Conservation (phyloP, 2,329 filamentous ascomycete genomes). For the Pyrenophora teres region DNA sequence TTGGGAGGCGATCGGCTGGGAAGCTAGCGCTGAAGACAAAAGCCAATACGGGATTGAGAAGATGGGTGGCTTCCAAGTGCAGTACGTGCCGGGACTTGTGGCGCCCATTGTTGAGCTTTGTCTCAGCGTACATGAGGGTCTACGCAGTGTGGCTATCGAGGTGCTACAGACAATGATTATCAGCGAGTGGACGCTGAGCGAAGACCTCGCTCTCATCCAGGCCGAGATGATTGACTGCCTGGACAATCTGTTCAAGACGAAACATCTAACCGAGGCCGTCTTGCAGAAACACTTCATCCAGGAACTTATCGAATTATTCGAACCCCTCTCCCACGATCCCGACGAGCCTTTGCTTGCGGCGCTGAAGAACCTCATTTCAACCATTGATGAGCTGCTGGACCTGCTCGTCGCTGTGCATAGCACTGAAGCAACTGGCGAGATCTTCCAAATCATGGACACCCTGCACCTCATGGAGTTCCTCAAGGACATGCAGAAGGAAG, state of each 20-base stretch:
- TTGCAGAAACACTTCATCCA: slow-evolving; percentile 90
- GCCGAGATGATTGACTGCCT: slow-evolving; percentile 96
- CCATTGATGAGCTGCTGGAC: slow-evolving; percentile 88
- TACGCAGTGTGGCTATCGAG: slow-evolving; percentile 87
- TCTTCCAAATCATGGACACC: slow-evolving; percentile 83
- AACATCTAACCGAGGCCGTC: slow-evolving; percentile 83
- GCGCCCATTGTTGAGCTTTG: slow-evolving; percentile 92
- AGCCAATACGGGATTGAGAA: slow-evolving; percentile 76
- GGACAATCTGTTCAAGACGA: slow-evolving; percentile 86
- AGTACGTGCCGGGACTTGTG: slow-evolving; percentile 92
- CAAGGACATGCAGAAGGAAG: slow-evolving; percentile 94
- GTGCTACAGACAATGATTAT: slow-evolving; percentile 98
- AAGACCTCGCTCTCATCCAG: slow-evolving; percentile 88
- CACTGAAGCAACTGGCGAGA: slow-evolving; percentile 72
- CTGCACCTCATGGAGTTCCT: slow-evolving; percentile 94
- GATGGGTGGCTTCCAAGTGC: slow-evolving; percentile 96
- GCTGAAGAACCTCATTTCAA: slow-evolving; percentile 77
- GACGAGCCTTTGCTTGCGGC: slow-evolving; percentile 77
- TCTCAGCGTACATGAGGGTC: slow-evolving; percentile 89
- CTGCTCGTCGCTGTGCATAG: slow-evolving; percentile 88
- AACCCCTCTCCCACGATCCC: slow-evolving; percentile 66
- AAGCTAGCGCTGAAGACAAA: slow-evolving; percentile 79
- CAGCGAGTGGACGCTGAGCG: slow-evolving; percentile 94
- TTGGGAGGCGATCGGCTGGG: slow-evolving; percentile 98
- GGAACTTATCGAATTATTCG: slow-evolving; percentile 82